Base-by-base conservation (phyloP, 139 green algal genomes). In the Axilococcus clingmanii region DNA sequence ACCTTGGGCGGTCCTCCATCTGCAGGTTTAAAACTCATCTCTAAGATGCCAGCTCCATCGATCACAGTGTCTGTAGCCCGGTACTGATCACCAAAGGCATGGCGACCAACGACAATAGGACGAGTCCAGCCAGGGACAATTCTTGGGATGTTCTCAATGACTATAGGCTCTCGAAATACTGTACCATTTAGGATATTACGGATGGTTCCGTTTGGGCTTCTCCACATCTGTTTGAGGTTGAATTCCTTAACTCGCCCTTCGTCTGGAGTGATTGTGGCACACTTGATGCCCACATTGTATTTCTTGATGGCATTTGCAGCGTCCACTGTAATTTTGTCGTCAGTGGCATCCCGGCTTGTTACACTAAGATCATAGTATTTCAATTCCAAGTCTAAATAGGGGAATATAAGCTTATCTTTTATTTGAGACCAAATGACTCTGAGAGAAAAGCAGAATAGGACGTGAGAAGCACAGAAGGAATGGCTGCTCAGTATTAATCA, bases 21-120 rank as follows among this genome's bases (percentile, higher is more conserved):
- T 2, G 48, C 63, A 0, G 79, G 82, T 31, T 63, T 76, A 69
- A 79, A 96, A 3, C 58, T 64, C 56, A 96, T 52, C 56, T 80
- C 68, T 37, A 97, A 61, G 66, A 85, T 94, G 60, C 89, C 89
- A 9, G 81, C 57, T 3, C 73, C 69, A 0, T 66, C 57, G 23
- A 94, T 59, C 19, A 81, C 68, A 15, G 91, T 57, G 66, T 97
- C 87, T 4, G 88, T 96, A 25, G 89, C 89, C 15, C 71, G 59
- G 74, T 97, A 97, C 80, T 97, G 89, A 78, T 97, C 89, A 23
- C 89, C 89, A 71, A 86, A 97, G 4, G 89, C 89, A 59, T 97
- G 89, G 59, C 89, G 43, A 51, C 87, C 87, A 15, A 95, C 80
- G 6, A 95, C 82, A 47, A 95, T 95, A 58, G 87, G 86, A 61